A percentile compares a stretch with the other conserved stretches of the same genome.
phyloP scores from a whole-genome alignment of 2,329 filamentous ascomycete genomes.

The Tolypocladium sp. region DNA sequence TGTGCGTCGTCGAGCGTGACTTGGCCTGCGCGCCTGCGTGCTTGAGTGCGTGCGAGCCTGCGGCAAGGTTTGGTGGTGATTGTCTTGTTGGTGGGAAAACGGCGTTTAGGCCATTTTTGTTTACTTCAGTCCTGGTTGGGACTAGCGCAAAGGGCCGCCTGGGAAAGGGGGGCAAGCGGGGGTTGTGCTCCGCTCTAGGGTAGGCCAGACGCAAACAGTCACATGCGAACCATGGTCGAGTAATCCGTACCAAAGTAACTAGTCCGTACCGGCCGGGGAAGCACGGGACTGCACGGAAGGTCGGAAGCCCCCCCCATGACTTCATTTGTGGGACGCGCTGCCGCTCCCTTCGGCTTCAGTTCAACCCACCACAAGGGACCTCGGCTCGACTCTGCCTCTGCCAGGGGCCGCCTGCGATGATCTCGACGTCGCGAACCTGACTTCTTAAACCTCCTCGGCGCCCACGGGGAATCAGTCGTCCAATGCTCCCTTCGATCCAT shows the following conservation, averaged over 20 bases:
- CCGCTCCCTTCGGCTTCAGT: background rate
- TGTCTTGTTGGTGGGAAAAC: background rate
- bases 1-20: background rate
- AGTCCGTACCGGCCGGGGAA: background rate
- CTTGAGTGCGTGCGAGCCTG: too few relatives aligned
- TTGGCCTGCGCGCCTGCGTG: background rate
- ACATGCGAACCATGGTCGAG: too few relatives aligned
- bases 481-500: background rate
- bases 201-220: background rate
- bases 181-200: background rate
- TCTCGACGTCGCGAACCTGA: background rate
- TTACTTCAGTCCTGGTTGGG: conserved; percentile 17
- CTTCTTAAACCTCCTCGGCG: background rate
- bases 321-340: background rate
- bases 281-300: background rate
- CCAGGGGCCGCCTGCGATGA: background rate
- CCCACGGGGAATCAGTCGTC: background rate
- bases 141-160: conserved; percentile 8
- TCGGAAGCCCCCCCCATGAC: background rate
- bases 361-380: background rate
- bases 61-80: too few relatives aligned
- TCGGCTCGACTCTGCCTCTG: background rate
- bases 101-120: conserved; percentile 10
- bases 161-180: background rate
- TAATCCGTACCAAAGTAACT: too few relatives aligned